These are phyloP conservation scores for Paramarasmius palmivorus DNA, from an alignment of 1,284 basidiomycete species.

Conservation along the genomic window DNA sequence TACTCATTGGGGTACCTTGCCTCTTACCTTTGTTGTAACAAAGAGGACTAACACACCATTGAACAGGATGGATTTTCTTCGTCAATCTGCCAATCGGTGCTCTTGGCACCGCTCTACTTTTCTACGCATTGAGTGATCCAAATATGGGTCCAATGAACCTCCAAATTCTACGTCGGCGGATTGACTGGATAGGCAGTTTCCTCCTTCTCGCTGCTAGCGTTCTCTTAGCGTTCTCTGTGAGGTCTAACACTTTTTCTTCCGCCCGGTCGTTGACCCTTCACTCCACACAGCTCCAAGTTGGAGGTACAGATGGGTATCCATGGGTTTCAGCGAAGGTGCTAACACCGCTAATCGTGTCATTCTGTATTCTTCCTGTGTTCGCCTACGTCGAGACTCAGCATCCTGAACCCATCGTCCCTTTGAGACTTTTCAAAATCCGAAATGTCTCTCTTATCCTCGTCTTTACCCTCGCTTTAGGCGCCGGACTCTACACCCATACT, in stretches of 20 bases:
- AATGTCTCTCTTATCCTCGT: slow-evolving; percentile 1
- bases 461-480: not conserved
- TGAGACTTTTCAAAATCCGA: not conserved
- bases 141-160: not conserved
- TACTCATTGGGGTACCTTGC: not conserved
- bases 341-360: not conserved
- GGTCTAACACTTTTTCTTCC: not conserved
- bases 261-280: not conserved
- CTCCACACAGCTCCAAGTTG: not conserved
- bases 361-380: not conserved
- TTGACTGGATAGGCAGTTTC: slow-evolving; percentile 1
- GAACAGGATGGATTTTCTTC: not conserved
- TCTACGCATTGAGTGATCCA: not conserved
- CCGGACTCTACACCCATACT: not conserved
- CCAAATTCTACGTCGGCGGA: not conserved
- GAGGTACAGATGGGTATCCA: not conserved
- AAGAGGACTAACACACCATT: not conserved
- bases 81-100: not conserved
- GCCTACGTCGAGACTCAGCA: not conserved
- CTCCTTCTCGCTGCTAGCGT: not conserved
- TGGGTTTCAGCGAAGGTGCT: not conserved
- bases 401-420: not conserved
- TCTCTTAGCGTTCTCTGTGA: not conserved
- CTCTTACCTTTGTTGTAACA: not conserved
- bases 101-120: not conserved